These are phyloP conservation scores for Colletotrichum sp. DNA, from an alignment of 2,329 filamentous ascomycete species.

Conservation along the genomic window DNA sequence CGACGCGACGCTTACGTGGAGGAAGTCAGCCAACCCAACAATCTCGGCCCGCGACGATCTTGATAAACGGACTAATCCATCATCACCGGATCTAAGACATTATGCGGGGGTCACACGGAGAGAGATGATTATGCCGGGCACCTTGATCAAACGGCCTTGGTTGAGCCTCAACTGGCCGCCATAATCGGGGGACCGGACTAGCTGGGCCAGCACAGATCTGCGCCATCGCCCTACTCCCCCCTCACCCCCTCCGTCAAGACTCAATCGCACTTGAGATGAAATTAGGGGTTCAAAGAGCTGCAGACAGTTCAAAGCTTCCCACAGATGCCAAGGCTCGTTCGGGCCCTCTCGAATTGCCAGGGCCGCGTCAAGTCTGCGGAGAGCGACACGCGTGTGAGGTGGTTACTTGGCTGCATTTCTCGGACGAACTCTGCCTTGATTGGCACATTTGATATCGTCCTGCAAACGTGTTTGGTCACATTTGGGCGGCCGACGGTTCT, in stretches of 20 bases:
- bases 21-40: not conserved
- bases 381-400: not conserved
- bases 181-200: not conserved
- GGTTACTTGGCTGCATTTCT: not conserved
- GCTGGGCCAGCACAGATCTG: not conserved
- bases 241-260: not conserved
- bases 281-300: conserved; percentile 2
- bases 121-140: not conserved
- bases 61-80: not conserved
- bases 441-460: not conserved
- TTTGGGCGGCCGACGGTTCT: not conserved
- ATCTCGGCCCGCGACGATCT: not conserved
- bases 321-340: not conserved
- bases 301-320: not conserved
- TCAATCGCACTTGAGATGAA: not conserved
- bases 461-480: not conserved
- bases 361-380: not conserved
- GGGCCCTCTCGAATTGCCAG: not conserved
- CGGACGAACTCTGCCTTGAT: not conserved
- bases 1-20: not conserved
- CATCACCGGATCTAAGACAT: not conserved
- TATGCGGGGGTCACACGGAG: not conserved
- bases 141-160: not conserved
- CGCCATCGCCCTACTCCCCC: not conserved
- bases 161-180: not conserved